These are phyloP conservation scores for Plantago coronopus DNA, from an alignment of 305 asterid genomes.

Conservation along the genomic window DNA sequence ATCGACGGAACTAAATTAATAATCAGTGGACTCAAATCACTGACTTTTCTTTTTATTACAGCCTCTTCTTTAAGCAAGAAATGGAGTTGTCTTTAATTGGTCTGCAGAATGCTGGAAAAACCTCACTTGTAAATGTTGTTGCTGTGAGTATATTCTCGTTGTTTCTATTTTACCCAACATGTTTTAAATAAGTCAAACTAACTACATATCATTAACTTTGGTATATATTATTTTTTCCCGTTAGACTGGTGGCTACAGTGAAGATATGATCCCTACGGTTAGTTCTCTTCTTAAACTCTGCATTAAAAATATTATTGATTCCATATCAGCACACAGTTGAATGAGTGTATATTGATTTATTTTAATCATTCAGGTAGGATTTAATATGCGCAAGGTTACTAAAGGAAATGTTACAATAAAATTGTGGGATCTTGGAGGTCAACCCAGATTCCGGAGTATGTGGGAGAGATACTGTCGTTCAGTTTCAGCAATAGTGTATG, in stretches of 20 bases:
- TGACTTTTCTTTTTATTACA: constrained; percentile 21
- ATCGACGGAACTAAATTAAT: background rate
- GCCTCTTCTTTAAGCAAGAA: constrained; percentile 98
- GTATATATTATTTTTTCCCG: constrained; percentile 14
- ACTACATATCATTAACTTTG: constrained; percentile 12
- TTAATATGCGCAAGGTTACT: constrained; percentile 92
- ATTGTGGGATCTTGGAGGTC: constrained; percentile 99
- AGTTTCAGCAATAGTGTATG: constrained; percentile 96
- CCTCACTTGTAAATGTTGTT: constrained; percentile 88
- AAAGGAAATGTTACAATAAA: constrained; percentile 96
- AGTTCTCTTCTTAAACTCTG: constrained; percentile 26
- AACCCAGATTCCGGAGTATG: constrained; percentile 93
- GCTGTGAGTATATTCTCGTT: constrained; percentile 57
- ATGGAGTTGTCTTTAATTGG: constrained; percentile 97
- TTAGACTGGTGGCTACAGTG: constrained; percentile 96
- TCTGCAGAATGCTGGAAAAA: constrained; percentile 94
- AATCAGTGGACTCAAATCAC: no score
- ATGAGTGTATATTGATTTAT: constrained; percentile 12
- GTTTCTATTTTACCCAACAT: constrained; percentile 9
- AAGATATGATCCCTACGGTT: constrained; percentile 97
- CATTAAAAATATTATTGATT: constrained; percentile 6
- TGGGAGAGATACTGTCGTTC: constrained; percentile 99
- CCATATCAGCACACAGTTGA: constrained; percentile 7
- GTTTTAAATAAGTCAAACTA: background rate
- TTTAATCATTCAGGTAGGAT: constrained; percentile 64